Evolutionary conservation across 345 rosid species (phyloP).

Genomic region (Anacardium occidentale): DNA sequence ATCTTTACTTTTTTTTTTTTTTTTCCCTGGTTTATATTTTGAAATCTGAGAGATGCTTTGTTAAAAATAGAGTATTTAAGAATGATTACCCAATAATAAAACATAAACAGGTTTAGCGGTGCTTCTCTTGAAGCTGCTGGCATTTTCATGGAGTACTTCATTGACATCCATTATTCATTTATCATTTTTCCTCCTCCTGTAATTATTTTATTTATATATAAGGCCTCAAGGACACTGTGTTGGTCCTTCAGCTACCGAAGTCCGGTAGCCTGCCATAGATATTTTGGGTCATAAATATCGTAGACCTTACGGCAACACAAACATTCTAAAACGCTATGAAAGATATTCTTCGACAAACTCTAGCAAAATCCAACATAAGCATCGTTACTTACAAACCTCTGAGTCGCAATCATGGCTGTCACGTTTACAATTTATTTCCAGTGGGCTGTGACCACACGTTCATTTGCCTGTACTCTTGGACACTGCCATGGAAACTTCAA

Average conservation of each 20-base stretch:
- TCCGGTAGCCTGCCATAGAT: not conserved
- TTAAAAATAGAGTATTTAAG: no score
- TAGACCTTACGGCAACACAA: not conserved
- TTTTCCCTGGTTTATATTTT: no score
- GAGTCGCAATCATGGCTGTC: not conserved
- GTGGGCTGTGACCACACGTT: not conserved
- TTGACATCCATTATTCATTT: no score
- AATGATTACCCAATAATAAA: no score
- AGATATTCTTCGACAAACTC: constrained; percentile 13
- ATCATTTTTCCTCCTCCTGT: no score
- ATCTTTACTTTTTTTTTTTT: no score
- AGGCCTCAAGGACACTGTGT: no score
- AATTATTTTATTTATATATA: no score
- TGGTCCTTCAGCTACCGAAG: not conserved
- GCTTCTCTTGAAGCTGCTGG: no score
- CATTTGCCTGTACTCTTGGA: not conserved
- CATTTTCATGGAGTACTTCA: no score
- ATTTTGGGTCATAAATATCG: not conserved
- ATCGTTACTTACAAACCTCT: not conserved
- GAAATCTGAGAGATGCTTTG: no score
- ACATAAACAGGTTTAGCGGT: no score
- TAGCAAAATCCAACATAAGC: not conserved
- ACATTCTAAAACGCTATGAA: not conserved
- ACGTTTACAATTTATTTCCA: not conserved
- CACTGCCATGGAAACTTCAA: not conserved